A percentile compares a stretch with the other conserved stretches of the same genome.
Evolutionary conservation across 805 yeast species (phyloP).

Genomic region (Yarrowia sp.): DNA sequence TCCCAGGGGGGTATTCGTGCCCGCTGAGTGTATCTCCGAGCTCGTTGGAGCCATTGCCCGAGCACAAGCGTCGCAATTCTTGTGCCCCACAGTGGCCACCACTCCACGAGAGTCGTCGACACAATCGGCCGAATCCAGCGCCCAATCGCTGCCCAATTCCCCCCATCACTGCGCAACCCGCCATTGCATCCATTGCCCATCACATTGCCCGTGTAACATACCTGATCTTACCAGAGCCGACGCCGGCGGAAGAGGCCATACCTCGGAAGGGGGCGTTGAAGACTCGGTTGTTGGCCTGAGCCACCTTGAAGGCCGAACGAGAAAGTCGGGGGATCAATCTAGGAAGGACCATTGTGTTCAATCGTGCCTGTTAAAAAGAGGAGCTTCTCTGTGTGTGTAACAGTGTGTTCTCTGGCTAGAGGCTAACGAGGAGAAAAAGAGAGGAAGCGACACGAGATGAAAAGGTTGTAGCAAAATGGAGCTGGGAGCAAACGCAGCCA

Average conservation of each 20-base stretch:
- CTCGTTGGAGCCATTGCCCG: conserved; percentile 18
- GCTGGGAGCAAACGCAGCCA: conserved; percentile 39
- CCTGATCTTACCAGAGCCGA: conserved; percentile 80
- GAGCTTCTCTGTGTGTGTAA: conserved; percentile 40
- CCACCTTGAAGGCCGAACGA: conserved; percentile 88
- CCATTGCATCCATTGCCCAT: conserved; percentile 4
- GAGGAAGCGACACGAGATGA: conserved; percentile 37
- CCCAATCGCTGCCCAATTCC: background rate
- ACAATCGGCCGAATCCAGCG: background rate
- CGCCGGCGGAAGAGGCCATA: conserved; percentile 78
- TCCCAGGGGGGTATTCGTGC: background rate
- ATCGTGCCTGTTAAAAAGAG: conserved; percentile 40
- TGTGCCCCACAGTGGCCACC: background rate
- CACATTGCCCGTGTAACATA: conserved; percentile 56
- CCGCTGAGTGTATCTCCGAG: conserved; percentile 1
- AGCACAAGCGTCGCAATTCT: conserved; percentile 7
- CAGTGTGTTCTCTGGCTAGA: conserved; percentile 40
- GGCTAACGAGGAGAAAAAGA: conserved; percentile 38
- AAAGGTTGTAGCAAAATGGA: conserved; percentile 39
- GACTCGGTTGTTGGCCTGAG: conserved; percentile 75
- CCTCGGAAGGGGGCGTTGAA: conserved; percentile 62
- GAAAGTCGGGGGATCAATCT: conserved; percentile 57
- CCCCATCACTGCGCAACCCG: background rate
- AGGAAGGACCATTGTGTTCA: conserved; percentile 68
- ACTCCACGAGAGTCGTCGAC: conserved; percentile 2